Conservation (phyloP, 495 filamentous ascomycete species). For the Neurospora pannonica region DNA sequence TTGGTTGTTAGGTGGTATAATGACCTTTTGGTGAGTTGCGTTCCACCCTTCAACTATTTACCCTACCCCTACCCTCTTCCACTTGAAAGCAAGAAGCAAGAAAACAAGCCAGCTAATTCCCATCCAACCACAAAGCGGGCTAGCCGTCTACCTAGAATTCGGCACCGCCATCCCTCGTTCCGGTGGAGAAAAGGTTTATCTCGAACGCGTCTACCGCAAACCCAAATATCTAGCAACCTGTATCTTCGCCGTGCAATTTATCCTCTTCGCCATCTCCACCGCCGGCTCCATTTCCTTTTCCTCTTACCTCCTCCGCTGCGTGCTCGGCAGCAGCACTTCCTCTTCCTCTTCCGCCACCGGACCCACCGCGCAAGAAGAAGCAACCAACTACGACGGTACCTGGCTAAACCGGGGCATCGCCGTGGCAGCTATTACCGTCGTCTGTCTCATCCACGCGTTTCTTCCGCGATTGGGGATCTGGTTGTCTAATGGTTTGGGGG, state of each 20-base stretch:
- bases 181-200: conserved; percentile 4
- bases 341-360: conserved; percentile 4
- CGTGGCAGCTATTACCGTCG: conserved; percentile 38
- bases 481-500: conserved; percentile 50
- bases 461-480: conserved; percentile 54
- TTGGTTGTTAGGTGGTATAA: conserved; percentile 23
- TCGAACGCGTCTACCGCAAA: conserved; percentile 24
- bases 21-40: conserved; percentile 23
- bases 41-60: background rate
- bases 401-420: conserved; percentile 26
- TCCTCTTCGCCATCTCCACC: conserved; percentile 29
- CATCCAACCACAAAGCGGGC: background rate
- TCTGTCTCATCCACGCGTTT: conserved; percentile 48
- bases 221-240: conserved; percentile 26
- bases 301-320: conserved; percentile 19
- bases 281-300: conserved; percentile 24
- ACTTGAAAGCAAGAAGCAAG: background rate
- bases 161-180: conserved; percentile 9
- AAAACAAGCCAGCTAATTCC: background rate
- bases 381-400: conserved; percentile 6
- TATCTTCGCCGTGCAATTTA: conserved; percentile 31
- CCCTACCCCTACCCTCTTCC: background rate
- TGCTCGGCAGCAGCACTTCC: background rate
- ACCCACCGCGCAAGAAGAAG: background rate
- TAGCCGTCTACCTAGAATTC: conserved; percentile 23